Evolutionary conservation across 805 yeast species (phyloP).

Genomic region (Hanseniaspora lindneri): DNA sequence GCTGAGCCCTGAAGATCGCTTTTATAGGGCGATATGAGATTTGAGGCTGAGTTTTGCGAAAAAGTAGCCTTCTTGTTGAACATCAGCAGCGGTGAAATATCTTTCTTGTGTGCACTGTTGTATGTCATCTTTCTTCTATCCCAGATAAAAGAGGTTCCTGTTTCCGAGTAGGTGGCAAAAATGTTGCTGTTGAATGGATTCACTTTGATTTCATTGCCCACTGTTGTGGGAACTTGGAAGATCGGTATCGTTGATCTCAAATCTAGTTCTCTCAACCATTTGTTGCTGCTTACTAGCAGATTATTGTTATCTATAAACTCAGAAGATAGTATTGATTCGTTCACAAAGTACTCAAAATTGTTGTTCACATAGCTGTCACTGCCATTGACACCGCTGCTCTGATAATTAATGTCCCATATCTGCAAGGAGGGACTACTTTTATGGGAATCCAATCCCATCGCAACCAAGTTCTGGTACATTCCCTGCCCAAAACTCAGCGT

Average conservation of each 20-base stretch:
- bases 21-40: conserved; percentile 2
- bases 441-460: conserved; percentile 67
- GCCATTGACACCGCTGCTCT: conserved; percentile 41
- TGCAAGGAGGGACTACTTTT: conserved; percentile 65
- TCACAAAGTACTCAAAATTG: conserved; percentile 46
- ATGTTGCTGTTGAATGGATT: conserved; percentile 57
- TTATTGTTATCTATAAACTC: conserved; percentile 52
- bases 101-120: conserved; percentile 4
- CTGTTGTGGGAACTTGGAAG: conserved; percentile 63
- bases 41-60: conserved; percentile 13
- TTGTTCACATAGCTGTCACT: conserved; percentile 41
- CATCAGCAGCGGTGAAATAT: conserved; percentile 10
- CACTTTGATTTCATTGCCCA: conserved; percentile 53
- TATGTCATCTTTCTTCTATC: conserved; percentile 49
- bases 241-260: conserved; percentile 51
- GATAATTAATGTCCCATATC: conserved; percentile 66
- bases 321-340: conserved; percentile 63
- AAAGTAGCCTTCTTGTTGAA: conserved; percentile 15
- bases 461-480: conserved; percentile 44
- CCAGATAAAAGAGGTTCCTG: conserved; percentile 75
- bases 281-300: conserved; percentile 64
- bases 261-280: conserved; percentile 68
- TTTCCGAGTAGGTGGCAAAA: conserved; percentile 69
- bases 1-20: not conserved
- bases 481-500: conserved; percentile 51